phyloP scores from a whole-genome alignment of 2,329 filamentous ascomycete genomes.

The Aspergillus oerlinghausenensis region DNA sequence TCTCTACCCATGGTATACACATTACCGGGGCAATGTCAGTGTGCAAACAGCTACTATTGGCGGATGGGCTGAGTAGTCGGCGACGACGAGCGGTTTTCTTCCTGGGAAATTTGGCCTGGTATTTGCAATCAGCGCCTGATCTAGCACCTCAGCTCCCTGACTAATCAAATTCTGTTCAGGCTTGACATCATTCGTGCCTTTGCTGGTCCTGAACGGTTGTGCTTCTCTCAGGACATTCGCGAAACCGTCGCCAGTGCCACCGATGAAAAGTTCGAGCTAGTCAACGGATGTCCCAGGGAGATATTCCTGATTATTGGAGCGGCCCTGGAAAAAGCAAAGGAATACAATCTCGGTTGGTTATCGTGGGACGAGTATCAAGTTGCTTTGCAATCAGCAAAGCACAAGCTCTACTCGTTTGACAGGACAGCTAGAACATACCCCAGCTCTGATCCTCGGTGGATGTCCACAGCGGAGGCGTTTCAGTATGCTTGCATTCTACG shows the following conservation, averaged over 20 bases:
- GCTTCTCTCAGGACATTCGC: conserved; percentile 25
- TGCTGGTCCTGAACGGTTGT: conserved; percentile 21
- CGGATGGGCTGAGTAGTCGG: conserved; percentile 18
- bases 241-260: conserved; percentile 21
- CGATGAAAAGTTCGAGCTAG: conserved; percentile 23
- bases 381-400: conserved; percentile 12
- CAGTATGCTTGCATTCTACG: conserved; percentile 26
- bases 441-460: conserved; percentile 20
- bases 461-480: conserved; percentile 21
- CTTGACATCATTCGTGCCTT: conserved; percentile 30
- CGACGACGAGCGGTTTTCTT: conserved; percentile 27
- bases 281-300: conserved; percentile 28
- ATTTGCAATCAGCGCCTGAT: background rate
- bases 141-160: background rate
- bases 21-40: conserved; percentile 32
- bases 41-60: conserved; percentile 23
- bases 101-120: conserved; percentile 27
- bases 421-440: conserved; percentile 17
- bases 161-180: conserved; percentile 10
- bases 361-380: conserved; percentile 16
- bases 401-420: conserved; percentile 22
- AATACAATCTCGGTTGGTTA: conserved; percentile 17
- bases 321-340: conserved; percentile 24
- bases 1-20: conserved; percentile 28
- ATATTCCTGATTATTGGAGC: conserved; percentile 26